Percentiles rank a stretch among this genome's conserved stretches.
These are phyloP conservation scores for Tuber indicum DNA, from an alignment of 495 filamentous ascomycete species.

Conservation along the genomic window DNA sequence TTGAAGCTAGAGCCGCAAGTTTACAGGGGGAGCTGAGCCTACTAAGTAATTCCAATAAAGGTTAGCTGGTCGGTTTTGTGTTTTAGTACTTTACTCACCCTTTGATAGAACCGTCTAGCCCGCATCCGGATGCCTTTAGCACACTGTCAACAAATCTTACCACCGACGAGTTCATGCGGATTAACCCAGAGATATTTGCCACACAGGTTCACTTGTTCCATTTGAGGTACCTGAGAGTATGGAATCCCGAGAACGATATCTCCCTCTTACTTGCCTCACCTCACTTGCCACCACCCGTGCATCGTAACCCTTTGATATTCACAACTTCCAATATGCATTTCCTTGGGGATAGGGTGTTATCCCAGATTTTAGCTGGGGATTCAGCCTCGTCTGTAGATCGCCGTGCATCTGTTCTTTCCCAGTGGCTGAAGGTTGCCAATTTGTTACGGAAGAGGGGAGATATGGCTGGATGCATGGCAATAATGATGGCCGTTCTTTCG, in stretches of 20 bases:
- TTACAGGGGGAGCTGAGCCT: conserved; percentile 32
- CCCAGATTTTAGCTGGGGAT: conserved; percentile 41
- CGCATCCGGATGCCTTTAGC: conserved; percentile 27
- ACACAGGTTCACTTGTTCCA: conserved; percentile 42
- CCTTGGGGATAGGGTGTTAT: conserved; percentile 40
- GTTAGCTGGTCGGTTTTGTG: conserved; percentile 8
- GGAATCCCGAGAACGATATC: conserved; percentile 41
- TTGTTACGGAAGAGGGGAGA: conserved; percentile 39
- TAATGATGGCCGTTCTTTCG: conserved; percentile 42
- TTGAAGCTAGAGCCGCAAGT: conserved; percentile 28
- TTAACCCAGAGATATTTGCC: conserved; percentile 39
- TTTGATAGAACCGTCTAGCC: conserved; percentile 25
- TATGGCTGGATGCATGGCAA: conserved; percentile 42
- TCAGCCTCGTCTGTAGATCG: conserved; percentile 31
- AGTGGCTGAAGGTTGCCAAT: conserved; percentile 41
- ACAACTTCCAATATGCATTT: conserved; percentile 42
- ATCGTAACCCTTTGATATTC: conserved; percentile 43
- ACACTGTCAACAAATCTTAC: conserved; percentile 33
- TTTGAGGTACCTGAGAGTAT: conserved; percentile 37
- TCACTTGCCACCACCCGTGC: conserved; percentile 36
- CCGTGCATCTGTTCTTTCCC: conserved; percentile 38
- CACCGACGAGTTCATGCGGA: conserved; percentile 40
- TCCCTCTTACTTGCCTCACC: conserved; percentile 41
- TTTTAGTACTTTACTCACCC: conserved; percentile 17
- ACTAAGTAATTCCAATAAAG: conserved; percentile 18